phyloP scores from a whole-genome alignment of 176 grass and related monocot species.

The Olyra latifolia region DNA sequence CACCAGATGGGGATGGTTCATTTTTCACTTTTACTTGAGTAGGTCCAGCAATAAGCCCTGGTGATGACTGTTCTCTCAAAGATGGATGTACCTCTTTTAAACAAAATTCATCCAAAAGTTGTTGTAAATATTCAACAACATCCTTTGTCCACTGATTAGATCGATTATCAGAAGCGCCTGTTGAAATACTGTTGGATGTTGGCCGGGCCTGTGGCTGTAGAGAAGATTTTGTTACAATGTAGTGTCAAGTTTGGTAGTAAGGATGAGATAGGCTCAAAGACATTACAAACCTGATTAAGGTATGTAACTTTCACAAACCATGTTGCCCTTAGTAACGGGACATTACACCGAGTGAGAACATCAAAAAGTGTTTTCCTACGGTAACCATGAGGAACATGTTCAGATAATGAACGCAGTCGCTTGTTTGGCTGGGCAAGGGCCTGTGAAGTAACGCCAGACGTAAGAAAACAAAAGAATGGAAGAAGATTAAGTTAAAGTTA shows the following conservation, averaged over 20 bases:
- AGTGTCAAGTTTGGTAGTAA: constrained; percentile 12
- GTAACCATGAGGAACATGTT: constrained; percentile 96
- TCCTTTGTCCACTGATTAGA: constrained; percentile 95
- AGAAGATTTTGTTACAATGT: constrained; percentile 25
- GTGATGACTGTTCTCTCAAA: constrained; percentile 71
- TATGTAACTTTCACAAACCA: constrained; percentile 99
- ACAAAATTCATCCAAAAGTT: constrained; percentile 89
- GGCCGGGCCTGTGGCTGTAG: constrained; percentile 71
- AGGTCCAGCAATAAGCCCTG: constrained; percentile 47
- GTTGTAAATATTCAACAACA: constrained; percentile 84
- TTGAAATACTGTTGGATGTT: constrained; percentile 53
- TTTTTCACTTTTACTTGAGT: constrained; percentile 61
- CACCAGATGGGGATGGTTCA: constrained; percentile 50
- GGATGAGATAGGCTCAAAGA: constrained; percentile 21
- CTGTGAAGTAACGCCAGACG: constrained; percentile 37
- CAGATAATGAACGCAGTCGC: constrained; percentile 66
- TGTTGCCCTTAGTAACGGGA: constrained; percentile 90
- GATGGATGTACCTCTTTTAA: constrained; percentile 67
- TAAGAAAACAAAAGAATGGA: constrained; percentile 19
- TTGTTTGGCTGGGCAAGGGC: constrained; percentile 86
- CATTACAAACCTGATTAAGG: constrained; percentile 89
- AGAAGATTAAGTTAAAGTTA: constrained; percentile 23
- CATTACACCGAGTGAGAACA: constrained; percentile 79
- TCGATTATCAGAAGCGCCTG: constrained; percentile 71
- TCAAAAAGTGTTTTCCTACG: constrained; percentile 97